phyloP scores from a whole-genome alignment of 2,329 filamentous ascomycete genomes.

The Cercospora sp. region DNA sequence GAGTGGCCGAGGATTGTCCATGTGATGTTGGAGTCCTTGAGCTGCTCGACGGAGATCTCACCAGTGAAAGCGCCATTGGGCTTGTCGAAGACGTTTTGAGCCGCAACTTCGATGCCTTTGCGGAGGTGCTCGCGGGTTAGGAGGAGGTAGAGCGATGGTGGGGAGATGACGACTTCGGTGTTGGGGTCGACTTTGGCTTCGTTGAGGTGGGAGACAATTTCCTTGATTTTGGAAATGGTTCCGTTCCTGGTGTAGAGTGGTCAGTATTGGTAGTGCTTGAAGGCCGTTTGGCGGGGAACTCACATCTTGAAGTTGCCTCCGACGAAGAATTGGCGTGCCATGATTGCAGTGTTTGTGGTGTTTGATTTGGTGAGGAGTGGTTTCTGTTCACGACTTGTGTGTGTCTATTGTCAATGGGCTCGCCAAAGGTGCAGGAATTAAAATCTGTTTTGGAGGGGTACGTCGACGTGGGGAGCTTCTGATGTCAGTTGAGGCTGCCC shows the following conservation, averaged over 20 bases:
- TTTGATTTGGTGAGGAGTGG: not conserved
- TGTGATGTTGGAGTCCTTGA: slow-evolving; percentile 82
- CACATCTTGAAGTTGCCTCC: slow-evolving; percentile 94
- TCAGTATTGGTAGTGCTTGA: slow-evolving; percentile 13
- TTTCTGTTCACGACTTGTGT: not conserved
- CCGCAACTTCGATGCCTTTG: slow-evolving; percentile 76
- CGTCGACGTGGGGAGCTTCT: slow-evolving; percentile 5
- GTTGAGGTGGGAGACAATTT: slow-evolving; percentile 89
- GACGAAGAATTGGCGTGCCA: slow-evolving; percentile 47
- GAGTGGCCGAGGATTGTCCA: slow-evolving; percentile 95
- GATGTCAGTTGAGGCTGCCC: slow-evolving; percentile 1
- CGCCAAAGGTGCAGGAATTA: not conserved
- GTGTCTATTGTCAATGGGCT: not conserved
- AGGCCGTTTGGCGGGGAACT: slow-evolving; percentile 36
- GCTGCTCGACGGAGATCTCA: slow-evolving; percentile 89
- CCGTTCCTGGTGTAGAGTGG: slow-evolving; percentile 72
- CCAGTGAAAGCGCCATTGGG: slow-evolving; percentile 96
- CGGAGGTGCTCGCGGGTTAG: slow-evolving; percentile 78
- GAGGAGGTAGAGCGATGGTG: slow-evolving; percentile 86
- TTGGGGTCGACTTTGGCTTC: slow-evolving; percentile 75
- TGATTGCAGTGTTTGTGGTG: slow-evolving; percentile 34
- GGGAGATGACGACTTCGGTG: slow-evolving; percentile 90
- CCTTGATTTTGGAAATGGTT: slow-evolving; percentile 61
- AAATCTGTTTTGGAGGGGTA: slow-evolving; percentile 6
- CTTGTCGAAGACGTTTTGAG: slow-evolving; percentile 90